Conservation (phyloP, 2,329 filamentous ascomycete genomes). For the Apiospora arundinis region DNA sequence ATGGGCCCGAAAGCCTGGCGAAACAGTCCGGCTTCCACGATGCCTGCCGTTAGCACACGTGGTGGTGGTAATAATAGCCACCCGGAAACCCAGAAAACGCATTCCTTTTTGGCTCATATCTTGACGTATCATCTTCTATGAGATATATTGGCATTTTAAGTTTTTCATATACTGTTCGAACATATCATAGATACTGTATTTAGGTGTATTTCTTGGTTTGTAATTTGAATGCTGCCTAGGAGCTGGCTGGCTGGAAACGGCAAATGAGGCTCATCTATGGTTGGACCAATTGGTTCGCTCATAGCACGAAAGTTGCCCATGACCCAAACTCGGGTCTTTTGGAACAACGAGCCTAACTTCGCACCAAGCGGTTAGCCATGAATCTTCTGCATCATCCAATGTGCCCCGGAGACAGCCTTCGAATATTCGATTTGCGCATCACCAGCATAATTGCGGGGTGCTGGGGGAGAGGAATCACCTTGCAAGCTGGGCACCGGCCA, state of each 20-base stretch:
- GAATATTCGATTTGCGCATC: neutral
- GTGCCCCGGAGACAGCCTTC: neutral
- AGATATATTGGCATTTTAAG: neutral
- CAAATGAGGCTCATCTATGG: neutral
- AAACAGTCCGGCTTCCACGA: slow-evolving; percentile 11
- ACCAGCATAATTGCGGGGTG: neutral
- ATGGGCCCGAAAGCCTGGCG: neutral
- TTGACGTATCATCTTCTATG: neutral
- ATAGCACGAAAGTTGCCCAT: neutral
- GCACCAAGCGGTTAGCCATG: neutral
- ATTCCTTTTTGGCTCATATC: neutral
- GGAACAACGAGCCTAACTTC: neutral
- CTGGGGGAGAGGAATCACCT: no score
- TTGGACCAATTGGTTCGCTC: neutral
- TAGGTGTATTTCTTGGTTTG: neutral
- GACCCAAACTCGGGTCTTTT: neutral
- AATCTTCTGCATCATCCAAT: neutral
- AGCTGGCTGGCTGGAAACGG: neutral
- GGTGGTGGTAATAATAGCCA: neutral
- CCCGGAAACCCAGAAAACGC: neutral
- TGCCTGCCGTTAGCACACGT: neutral
- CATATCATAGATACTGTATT: neutral
- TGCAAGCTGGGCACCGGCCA: neutral
- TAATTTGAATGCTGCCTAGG: neutral
- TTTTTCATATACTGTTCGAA: neutral